A percentile compares a stretch with the other conserved stretches of the same genome.
Conservation (phyloP, 2,329 filamentous ascomycete genomes). For the Boeremia lycopersici region DNA sequence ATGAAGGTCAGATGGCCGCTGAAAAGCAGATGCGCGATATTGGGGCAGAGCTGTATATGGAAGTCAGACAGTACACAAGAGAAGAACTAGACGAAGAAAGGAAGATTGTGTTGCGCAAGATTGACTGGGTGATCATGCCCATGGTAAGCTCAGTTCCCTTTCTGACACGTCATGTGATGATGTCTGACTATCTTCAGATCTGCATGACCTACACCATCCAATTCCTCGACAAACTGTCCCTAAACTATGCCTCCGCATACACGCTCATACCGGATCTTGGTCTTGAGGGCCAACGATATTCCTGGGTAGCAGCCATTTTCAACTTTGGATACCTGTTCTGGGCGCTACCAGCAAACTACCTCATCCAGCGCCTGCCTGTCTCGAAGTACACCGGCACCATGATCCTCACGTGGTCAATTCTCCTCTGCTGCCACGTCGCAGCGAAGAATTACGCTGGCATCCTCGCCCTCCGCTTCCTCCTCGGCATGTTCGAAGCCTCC, state of each 20-base stretch:
- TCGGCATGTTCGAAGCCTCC: conserved; percentile 47
- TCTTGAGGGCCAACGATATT: conserved; percentile 47
- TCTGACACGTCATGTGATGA: no score
- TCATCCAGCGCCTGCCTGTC: conserved; percentile 47
- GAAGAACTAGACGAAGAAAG: conserved; percentile 54
- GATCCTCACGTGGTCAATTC: conserved; percentile 53
- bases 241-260: conserved; percentile 51
- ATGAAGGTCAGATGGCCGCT: conserved; percentile 36
- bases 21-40: conserved; percentile 52
- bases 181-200: conserved; percentile 29
- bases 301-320: conserved; percentile 52
- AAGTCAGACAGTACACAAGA: conserved; percentile 51
- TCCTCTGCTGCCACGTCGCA: conserved; percentile 52
- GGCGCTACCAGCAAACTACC: conserved; percentile 48
- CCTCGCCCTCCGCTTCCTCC: conserved; percentile 41
- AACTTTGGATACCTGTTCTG: conserved; percentile 54
- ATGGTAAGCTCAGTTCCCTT: conserved; percentile 41
- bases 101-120: conserved; percentile 50
- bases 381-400: conserved; percentile 47
- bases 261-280: conserved; percentile 45
- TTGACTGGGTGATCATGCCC: conserved; percentile 56
- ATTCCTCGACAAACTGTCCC: conserved; percentile 52
- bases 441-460: conserved; percentile 48
- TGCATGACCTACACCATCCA: conserved; percentile 55
- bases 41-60: conserved; percentile 53